phyloP scores from a whole-genome alignment of 148 eudicot genomes.

The Rheum nobile region DNA sequence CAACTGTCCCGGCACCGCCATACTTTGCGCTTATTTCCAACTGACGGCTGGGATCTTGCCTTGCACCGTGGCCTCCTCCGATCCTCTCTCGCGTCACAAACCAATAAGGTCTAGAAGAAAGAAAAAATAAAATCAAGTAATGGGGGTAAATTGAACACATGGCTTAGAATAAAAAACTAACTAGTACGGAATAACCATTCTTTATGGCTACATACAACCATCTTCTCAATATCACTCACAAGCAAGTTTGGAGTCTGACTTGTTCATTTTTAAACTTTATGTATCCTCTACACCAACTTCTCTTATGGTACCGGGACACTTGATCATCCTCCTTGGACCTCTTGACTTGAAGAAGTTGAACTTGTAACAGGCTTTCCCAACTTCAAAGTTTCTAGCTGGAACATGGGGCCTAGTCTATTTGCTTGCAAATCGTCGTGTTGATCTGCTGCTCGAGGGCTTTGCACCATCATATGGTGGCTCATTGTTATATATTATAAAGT shows the following conservation, averaged over 20 bases:
- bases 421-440: slow-evolving; percentile 68
- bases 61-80: too few relatives aligned
- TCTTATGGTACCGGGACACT: slow-evolving; percentile 31
- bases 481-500: slow-evolving; percentile 77
- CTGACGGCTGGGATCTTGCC: too few relatives aligned
- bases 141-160: neutral
- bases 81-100: too few relatives aligned
- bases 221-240: slow-evolving; percentile 46
- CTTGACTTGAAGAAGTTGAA: slow-evolving; percentile 88
- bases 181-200: neutral
- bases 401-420: slow-evolving; percentile 93
- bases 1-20: too few relatives aligned
- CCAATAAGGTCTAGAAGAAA: neutral
- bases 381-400: slow-evolving; percentile 78
- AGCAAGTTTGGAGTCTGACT: slow-evolving; percentile 58
- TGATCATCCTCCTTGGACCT: slow-evolving; percentile 94
- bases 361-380: slow-evolving; percentile 77
- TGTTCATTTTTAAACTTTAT: slow-evolving; percentile 20
- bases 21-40: too few relatives aligned
- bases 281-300: slow-evolving; percentile 17
- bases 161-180: neutral
- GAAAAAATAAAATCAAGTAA: too few relatives aligned
- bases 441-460: slow-evolving; percentile 62
- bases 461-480: slow-evolving; percentile 77
- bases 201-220: neutral